Evolutionary conservation across 306 rosid species (phyloP).

Genomic region (Ceratonia siliqua): DNA sequence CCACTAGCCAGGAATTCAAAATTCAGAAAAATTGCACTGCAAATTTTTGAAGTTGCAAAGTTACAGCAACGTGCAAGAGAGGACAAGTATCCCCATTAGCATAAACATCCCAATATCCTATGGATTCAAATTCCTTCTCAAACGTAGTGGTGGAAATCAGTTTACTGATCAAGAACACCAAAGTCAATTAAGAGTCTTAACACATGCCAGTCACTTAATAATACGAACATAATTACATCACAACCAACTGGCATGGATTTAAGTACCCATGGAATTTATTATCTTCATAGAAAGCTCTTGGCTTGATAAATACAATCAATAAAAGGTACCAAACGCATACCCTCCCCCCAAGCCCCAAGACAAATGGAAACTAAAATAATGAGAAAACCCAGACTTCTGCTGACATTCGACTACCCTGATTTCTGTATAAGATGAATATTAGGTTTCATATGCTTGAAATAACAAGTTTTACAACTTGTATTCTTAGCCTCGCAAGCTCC

Average conservation of each 20-base stretch:
- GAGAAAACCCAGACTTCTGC: not conserved
- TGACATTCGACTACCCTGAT: not conserved
- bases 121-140: not conserved
- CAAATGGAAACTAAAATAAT: no score
- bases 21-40: not conserved
- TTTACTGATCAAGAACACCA: not conserved
- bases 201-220: not conserved
- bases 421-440: not conserved
- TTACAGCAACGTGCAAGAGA: not conserved
- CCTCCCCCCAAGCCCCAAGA: not conserved
- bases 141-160: not conserved
- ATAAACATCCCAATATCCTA: not conserved
- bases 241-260: not conserved
- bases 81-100: not conserved
- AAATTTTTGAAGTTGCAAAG: not conserved
- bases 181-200: slow-evolving; percentile 17
- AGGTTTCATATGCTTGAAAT: not conserved
- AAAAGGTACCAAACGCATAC: not conserved
- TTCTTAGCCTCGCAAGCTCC: not conserved
- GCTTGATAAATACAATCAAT: not conserved
- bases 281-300: not conserved
- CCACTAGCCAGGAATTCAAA: not conserved
- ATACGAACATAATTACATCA: not conserved
- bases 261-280: not conserved
- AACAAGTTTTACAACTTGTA: not conserved